phyloP scores from a whole-genome alignment of 1,139 yeast genomes.

The Suhomyces terraborum region DNA sequence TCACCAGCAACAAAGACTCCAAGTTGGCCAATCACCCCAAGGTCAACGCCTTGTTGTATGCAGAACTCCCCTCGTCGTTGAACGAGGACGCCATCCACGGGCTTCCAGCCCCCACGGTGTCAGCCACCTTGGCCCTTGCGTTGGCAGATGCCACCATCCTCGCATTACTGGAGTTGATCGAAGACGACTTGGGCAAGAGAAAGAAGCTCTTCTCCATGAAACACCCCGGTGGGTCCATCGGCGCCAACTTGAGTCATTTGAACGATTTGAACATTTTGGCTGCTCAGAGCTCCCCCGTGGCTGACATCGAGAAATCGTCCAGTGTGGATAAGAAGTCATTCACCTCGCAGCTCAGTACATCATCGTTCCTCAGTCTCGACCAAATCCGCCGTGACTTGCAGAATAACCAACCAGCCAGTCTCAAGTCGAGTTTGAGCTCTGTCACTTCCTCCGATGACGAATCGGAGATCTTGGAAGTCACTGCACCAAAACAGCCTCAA shows the following conservation, averaged over 20 bases:
- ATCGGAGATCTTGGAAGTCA: conserved; percentile 10
- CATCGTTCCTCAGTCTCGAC: conserved; percentile 34
- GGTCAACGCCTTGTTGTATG: conserved; percentile 56
- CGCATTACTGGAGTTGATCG: conserved; percentile 69
- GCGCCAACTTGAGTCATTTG: conserved; percentile 50
- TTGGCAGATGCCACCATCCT: conserved; percentile 79
- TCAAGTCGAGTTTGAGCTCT: conserved; percentile 18
- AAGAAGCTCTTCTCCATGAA: conserved; percentile 60
- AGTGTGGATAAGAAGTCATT: conserved; percentile 11
- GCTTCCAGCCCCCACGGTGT: conserved; percentile 83
- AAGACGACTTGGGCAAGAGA: conserved; percentile 55
- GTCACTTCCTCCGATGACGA: conserved; percentile 30
- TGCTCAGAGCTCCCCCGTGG: not conserved
- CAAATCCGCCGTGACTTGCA: conserved; percentile 26
- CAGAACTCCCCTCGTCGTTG: conserved; percentile 59
- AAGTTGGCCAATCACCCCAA: conserved; percentile 47
- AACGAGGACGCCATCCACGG: conserved; percentile 74
- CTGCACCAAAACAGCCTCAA: not conserved
- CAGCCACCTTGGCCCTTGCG: conserved; percentile 75
- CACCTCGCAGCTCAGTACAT: conserved; percentile 25
- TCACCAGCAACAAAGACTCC: conserved; percentile 61
- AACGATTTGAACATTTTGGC: conserved; percentile 26
- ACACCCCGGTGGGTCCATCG: conserved; percentile 93
- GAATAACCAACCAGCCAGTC: not conserved
- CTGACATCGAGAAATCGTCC: conserved; percentile 2